Evolutionary conservation across 768 basidiomycete species (phyloP).

Genomic region (Boletus coccyginus): DNA sequence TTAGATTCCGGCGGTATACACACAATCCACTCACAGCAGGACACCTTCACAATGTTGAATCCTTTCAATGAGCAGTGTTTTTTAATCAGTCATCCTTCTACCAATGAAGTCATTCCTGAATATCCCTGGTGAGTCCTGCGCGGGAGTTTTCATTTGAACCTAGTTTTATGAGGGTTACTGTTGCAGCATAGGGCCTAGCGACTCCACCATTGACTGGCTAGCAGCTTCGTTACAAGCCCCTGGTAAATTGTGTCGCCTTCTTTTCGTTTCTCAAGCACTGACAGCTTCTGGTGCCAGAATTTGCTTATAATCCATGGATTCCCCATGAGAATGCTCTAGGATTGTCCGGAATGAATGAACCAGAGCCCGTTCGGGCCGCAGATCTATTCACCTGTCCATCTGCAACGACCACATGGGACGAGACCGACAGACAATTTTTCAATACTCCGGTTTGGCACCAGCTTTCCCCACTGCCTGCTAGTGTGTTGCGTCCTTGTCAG

Average conservation of each 20-base stretch:
- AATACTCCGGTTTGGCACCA: background rate
- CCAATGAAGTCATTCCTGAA: background rate
- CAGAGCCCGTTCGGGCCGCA: background rate
- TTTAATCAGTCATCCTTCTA: background rate
- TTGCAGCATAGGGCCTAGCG: background rate
- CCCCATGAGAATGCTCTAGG: conserved; percentile 1
- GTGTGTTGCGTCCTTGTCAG: background rate
- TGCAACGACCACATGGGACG: background rate
- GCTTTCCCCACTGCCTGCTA: background rate
- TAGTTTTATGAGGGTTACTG: background rate
- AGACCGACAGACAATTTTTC: background rate
- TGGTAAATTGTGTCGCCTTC: background rate
- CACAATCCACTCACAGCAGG: background rate
- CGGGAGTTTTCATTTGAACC: background rate
- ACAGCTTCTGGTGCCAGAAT: conserved; percentile 2
- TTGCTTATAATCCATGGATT: background rate
- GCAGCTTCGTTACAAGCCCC: background rate
- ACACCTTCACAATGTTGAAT: background rate
- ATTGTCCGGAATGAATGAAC: background rate
- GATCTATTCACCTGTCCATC: background rate
- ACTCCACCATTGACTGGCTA: too few species aligned
- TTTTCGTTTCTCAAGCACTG: background rate
- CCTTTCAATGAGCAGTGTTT: background rate
- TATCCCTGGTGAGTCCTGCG: background rate
- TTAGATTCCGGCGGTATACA: background rate